A percentile compares a stretch with the other conserved stretches of the same genome.
Conservation (phyloP, 1,139 yeast species). For the Geotrichum bryndzae region DNA sequence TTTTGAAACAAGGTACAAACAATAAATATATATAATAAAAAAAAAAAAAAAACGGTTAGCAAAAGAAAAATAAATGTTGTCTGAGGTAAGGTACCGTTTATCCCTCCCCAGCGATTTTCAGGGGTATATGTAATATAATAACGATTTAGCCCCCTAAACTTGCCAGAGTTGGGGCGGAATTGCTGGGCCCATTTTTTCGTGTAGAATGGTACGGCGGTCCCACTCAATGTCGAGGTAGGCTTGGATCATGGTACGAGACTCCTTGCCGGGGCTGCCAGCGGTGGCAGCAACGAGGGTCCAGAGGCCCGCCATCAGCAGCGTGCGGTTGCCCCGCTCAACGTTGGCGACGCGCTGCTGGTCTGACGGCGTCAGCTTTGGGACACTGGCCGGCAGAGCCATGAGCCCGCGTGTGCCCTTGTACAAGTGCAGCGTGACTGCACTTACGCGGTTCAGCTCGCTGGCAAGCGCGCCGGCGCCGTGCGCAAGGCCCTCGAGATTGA, state of each 20-base stretch:
- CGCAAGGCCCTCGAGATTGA: not conserved
- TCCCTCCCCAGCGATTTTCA: not conserved
- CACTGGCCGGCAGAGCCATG: constrained; percentile 1
- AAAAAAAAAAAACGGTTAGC: not conserved
- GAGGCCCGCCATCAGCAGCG: constrained; percentile 11
- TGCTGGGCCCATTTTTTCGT: constrained; percentile 12
- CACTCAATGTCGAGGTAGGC: constrained; percentile 15
- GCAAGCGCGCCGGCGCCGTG: not conserved
- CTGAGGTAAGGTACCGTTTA: too few species aligned
- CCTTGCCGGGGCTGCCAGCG: not conserved
- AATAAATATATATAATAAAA: too few species aligned
- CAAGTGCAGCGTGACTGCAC: constrained; percentile 8
- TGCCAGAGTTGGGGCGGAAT: constrained; percentile 8
- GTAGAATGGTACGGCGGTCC: constrained; percentile 10
- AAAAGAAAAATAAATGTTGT: not conserved
- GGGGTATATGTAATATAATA: too few species aligned
- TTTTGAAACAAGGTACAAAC: too few species aligned
- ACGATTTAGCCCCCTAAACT: not conserved
- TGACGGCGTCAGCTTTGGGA: not conserved
- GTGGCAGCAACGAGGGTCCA: constrained; percentile 14
- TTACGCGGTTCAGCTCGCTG: constrained; percentile 1
- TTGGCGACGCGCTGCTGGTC: constrained; percentile 14
- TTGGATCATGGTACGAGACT: not conserved
- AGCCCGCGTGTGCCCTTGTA: constrained; percentile 8
- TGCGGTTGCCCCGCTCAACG: constrained; percentile 14